phyloP scores from a whole-genome alignment of 768 basidiomycete genomes.

The Leucosporidium yakuticum region DNA sequence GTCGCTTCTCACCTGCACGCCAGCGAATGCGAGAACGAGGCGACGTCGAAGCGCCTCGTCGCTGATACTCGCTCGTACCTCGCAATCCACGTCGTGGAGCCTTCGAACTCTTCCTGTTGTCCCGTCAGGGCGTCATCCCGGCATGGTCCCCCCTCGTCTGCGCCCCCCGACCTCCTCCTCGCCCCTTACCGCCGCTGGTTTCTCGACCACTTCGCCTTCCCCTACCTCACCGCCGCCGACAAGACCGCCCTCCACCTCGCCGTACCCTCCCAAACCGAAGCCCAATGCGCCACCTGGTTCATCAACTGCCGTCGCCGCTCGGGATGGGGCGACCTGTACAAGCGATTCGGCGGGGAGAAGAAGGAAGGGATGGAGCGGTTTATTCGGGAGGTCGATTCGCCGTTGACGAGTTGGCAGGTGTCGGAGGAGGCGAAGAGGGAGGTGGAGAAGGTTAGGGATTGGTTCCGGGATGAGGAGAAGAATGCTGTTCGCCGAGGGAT shows the following conservation, averaged over 20 bases:
- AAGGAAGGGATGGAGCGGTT: constrained; percentile 3
- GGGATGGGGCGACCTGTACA: constrained; percentile 17
- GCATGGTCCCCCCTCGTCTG: too few species aligned
- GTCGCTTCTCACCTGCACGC: too few species aligned
- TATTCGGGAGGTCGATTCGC: not conserved
- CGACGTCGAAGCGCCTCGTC: not conserved
- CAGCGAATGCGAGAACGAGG: too few species aligned
- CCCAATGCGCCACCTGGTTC: constrained; percentile 19
- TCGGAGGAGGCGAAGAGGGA: not conserved
- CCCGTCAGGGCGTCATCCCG: too few species aligned
- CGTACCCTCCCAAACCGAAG: constrained; percentile 4
- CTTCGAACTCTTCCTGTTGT: too few species aligned
- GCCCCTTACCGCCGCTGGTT: too few species aligned
- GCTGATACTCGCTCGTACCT: too few species aligned
- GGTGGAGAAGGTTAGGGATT: not conserved
- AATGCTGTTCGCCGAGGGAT: not conserved
- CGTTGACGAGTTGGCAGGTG: not conserved
- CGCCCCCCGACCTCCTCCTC: too few species aligned
- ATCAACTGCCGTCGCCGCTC: constrained; percentile 16
- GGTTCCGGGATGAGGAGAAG: not conserved
- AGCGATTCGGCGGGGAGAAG: constrained; percentile 5
- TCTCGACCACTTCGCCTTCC: not conserved
- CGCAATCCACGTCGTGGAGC: too few species aligned
- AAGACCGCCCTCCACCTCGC: not conserved
- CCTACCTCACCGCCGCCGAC: not conserved